A percentile compares a stretch with the other conserved stretches of the same genome.
These are phyloP conservation scores for Penicillium turbatum DNA, from an alignment of 495 filamentous ascomycete species.

Conservation along the genomic window DNA sequence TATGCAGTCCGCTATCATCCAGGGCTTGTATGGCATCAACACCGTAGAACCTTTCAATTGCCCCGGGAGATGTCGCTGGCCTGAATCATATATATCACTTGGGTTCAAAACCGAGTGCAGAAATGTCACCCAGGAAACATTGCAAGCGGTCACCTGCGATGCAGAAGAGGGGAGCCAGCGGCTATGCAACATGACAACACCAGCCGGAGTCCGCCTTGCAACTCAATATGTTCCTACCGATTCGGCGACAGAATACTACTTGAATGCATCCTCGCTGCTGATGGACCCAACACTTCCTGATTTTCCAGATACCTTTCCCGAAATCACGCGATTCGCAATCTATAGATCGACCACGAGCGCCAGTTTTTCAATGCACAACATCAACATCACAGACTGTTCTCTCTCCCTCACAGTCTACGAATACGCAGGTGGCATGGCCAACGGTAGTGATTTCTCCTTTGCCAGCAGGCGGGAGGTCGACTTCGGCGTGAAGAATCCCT, in stretches of 20 bases:
- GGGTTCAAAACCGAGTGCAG: conserved; percentile 16
- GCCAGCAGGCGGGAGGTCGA: conserved; percentile 8
- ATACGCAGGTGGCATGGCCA: conserved; percentile 9
- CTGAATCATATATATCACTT: conserved; percentile 15
- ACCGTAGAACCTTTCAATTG: conserved; percentile 12
- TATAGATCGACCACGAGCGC: conserved; percentile 8
- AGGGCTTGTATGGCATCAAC: conserved; percentile 14
- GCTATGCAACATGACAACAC: conserved; percentile 3
- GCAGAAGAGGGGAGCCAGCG: neutral
- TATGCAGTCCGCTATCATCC: conserved; percentile 15
- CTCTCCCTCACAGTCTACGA: conserved; percentile 14
- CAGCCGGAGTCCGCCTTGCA: neutral
- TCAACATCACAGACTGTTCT: conserved; percentile 19
- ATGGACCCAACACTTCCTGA: neutral
- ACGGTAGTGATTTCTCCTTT: conserved; percentile 15
- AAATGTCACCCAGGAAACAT: conserved; percentile 17
- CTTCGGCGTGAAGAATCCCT: conserved; percentile 13
- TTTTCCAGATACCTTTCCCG: conserved; percentile 10
- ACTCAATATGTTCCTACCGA: neutral
- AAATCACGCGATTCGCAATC: conserved; percentile 15
- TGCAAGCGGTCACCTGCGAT: conserved; percentile 12
- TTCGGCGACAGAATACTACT: neutral
- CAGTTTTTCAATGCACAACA: conserved; percentile 5
- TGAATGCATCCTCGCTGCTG: conserved; percentile 1
- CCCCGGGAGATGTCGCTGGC: conserved; percentile 13